Evolutionary conservation across 495 filamentous ascomycete genomes (phyloP), one percentile per base, ranked within the genome.

Genomic region (Wilcoxina mikolae): DNA sequence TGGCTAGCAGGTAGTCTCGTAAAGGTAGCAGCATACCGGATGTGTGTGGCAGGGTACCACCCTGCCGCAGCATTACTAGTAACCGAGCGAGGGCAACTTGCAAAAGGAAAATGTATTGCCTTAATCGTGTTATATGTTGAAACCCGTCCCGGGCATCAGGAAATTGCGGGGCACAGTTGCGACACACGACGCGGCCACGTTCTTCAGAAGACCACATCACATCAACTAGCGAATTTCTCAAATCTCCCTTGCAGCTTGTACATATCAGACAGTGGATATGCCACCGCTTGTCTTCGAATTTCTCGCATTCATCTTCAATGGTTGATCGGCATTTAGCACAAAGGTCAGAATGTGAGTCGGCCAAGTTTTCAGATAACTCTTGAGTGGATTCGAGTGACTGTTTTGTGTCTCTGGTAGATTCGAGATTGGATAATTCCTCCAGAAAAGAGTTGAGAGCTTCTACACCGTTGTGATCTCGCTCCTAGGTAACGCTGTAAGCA

Each of bases 101-200:
- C 28, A 99, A 72, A 39, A 99, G 72, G 68, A 93, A 95, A 11
- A 96, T 80, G 61, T 94, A 99, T 68, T 96, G 91, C 65, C 87
- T 81, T 50, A 99, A 73, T 64, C 90, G 84, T 11, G 86, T 80
- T 23, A 94, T 78, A 29, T 74, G 76, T 48, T 72, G 68, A 61
- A 87, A 83, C 1, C 73, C 74, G 5, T 69, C 68, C 50, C 73
- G 67, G 1, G 74, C 73, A 50, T 78, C 76, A 2, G 73, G 62
- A 12, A 66, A 61, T 43, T 72, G 68, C 17, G 70, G 66, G 39
- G 80, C 80, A 64, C 88, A 94, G 35, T 69, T 74, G 38, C 67
- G 72, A 72, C 90, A 95, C 44, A 80, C 77, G 7, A 85, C 67
- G 51, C 77, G 78, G 41, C 77, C 73, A 46, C 82, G 82, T 25